Base-by-base conservation (phyloP, 441 rosid genomes). In the Populus tomentosa region DNA sequence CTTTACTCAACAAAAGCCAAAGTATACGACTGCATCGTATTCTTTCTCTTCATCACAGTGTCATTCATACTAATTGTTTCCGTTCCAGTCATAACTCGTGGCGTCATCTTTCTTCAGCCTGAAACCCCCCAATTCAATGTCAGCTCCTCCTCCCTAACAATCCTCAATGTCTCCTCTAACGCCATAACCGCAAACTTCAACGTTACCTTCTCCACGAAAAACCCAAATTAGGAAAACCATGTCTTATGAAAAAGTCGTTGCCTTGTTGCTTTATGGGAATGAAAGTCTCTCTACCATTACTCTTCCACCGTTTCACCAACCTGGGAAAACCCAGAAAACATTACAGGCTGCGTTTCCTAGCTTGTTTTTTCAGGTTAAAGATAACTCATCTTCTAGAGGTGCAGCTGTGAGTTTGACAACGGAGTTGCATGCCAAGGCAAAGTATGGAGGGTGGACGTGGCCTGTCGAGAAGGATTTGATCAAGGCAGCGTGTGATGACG, bases 361-460 rank as follows among this genome's bases (percentile, higher is more conserved):
- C 63, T 16, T 63, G 23, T 7, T 46, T 4, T 16, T 76, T 3
- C 59, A 38, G 38, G 24, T 23, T 24, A 30, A 26, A 5, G 59
- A 50, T 5, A 50, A 5, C 6, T 28, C 30, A 28, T 50, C 36
- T 46, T 61, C 16, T 13, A 21, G 64, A 6, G 32, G 36, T 69
- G 73, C 7, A 3, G 20, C 68, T 38, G 10, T 62, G 10, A 59
- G 32, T 62, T 4, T 76, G 63, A 70, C 32, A 2, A 63, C 23
- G 35, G 53, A 65, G 75, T 0, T 77, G 26, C 64, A 66, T 16
- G 75, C 35, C 14, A 71, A n/a, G 50, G 80, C 75, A 20, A 24
- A 42, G 35, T 77, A 77, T 16, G 63, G 67, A 71, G 71, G 80
- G 56, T 71, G 80, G 80, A 77, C 80, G 38, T 77, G 80, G 80